A percentile compares a stretch with the other conserved stretches of the same genome.
Evolutionary conservation across 306 rosid genomes (phyloP).

Genomic region (Quercus berberidifolia): DNA sequence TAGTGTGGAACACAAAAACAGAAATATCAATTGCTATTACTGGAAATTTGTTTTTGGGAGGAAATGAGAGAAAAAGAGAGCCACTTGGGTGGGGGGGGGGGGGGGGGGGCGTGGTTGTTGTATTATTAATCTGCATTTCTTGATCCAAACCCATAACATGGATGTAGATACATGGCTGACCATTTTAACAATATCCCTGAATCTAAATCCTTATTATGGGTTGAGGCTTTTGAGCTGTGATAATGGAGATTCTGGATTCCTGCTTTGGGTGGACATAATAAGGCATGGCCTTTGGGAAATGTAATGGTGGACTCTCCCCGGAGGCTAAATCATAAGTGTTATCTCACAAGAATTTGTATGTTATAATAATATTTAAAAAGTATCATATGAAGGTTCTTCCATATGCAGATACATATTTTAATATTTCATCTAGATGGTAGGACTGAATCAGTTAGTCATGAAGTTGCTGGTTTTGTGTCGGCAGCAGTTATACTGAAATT

Average conservation of each 20-base stretch:
- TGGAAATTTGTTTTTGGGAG: background rate
- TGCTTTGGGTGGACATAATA: background rate
- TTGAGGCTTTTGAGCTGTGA: too few species aligned
- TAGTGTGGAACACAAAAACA: background rate
- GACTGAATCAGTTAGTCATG: background rate
- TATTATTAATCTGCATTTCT: background rate
- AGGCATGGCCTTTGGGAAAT: background rate
- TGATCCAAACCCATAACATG: too few species aligned
- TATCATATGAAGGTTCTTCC: background rate
- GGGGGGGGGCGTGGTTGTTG: background rate
- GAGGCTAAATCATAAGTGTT: background rate
- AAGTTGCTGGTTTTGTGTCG: background rate
- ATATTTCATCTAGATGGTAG: background rate
- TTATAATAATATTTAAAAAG: background rate
- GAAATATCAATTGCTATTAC: background rate
- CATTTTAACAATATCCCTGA: too few species aligned
- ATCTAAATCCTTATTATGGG: too few species aligned
- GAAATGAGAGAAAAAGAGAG: too few species aligned
- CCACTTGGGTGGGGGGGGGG: background rate
- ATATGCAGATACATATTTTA: background rate
- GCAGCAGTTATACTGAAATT: slow-evolving; percentile 24
- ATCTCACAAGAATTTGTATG: background rate
- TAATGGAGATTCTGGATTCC: background rate
- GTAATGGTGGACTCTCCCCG: background rate
- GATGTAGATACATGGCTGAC: too few species aligned